Conservation (phyloP, 805 yeast genomes). For the Teunomyces panamensis region DNA sequence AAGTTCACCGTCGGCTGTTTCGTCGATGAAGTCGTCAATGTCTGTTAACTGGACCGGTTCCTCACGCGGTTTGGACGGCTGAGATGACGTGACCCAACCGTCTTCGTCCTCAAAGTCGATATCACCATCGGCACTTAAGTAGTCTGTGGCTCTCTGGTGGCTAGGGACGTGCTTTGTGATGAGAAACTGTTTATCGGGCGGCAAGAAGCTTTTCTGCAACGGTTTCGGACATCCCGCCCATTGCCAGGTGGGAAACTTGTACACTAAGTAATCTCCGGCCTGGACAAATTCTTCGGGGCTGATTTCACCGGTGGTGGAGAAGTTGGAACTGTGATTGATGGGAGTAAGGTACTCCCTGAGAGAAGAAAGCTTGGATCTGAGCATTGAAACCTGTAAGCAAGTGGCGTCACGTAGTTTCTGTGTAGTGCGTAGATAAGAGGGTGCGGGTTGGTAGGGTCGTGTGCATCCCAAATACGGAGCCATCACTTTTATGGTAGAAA, state of each 20-base stretch:
- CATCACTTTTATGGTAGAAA: no score
- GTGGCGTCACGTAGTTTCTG: background rate
- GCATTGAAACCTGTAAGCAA: slow-evolving; percentile 1
- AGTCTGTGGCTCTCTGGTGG: slow-evolving; percentile 62
- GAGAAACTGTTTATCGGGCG: slow-evolving; percentile 80
- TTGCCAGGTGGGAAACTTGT: slow-evolving; percentile 95
- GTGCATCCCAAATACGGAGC: no score
- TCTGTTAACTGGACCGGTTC: slow-evolving; percentile 32
- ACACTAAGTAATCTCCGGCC: slow-evolving; percentile 91
- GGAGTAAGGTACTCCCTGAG: slow-evolving; percentile 94
- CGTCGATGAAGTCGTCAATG: slow-evolving; percentile 46
- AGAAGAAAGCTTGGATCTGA: slow-evolving; percentile 77
- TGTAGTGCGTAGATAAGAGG: background rate
- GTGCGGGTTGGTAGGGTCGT: background rate
- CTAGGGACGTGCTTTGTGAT: slow-evolving; percentile 91
- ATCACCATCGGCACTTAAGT: slow-evolving; percentile 43
- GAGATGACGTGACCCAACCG: slow-evolving; percentile 49
- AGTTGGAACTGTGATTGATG: slow-evolving; percentile 80
- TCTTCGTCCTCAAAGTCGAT: slow-evolving; percentile 43
- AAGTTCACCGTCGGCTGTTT: slow-evolving; percentile 36
- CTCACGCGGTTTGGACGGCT: background rate
- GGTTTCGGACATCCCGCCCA: slow-evolving; percentile 54
- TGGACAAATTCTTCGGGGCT: slow-evolving; percentile 93
- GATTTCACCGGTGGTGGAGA: slow-evolving; percentile 81
- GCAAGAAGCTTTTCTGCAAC: slow-evolving; percentile 64